A percentile compares a stretch with the other conserved stretches of the same genome.
These are phyloP conservation scores for Colletotrichum graminicola DNA, from an alignment of 2,329 filamentous ascomycete genomes.

Conservation along the genomic window DNA sequence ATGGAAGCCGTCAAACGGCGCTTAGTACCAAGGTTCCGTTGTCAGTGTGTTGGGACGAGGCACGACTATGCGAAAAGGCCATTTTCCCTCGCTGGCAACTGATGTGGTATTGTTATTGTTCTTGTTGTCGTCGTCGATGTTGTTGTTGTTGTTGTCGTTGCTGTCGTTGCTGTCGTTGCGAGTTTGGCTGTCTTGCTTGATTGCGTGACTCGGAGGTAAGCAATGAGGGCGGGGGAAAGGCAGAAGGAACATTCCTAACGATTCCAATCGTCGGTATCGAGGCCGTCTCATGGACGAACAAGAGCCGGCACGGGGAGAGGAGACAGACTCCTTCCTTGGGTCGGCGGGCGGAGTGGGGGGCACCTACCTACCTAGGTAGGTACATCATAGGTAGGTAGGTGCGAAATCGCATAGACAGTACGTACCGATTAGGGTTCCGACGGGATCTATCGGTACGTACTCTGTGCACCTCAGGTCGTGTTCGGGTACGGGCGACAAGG, in stretches of 20 bases:
- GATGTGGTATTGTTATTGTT: too few species aligned
- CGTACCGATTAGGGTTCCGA: background rate
- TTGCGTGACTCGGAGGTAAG: constrained; percentile 1
- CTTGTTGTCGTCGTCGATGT: too few species aligned
- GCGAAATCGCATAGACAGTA: background rate
- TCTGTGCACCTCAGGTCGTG: background rate
- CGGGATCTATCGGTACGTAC: background rate
- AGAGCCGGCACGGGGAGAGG: too few species aligned
- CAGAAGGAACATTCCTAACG: constrained; percentile 13
- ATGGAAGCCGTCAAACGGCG: constrained; percentile 6
- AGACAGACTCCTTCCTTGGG: too few species aligned
- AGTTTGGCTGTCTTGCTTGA: background rate
- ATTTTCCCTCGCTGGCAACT: background rate
- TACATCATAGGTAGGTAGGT: background rate
- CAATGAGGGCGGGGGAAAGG: background rate
- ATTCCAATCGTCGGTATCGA: background rate
- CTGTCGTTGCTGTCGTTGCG: background rate
- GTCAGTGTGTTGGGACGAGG: constrained; percentile 20
- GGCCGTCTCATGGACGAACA: too few species aligned
- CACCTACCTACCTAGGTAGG: too few species aligned
- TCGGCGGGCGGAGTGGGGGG: too few species aligned
- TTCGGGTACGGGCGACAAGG: too few species aligned
- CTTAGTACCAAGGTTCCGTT: constrained; percentile 13
- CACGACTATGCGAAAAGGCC: constrained; percentile 10
- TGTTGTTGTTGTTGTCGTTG: background rate